Base-by-base conservation (phyloP, 2,329 filamentous ascomycete genomes). In the Anisogramma anomala region DNA sequence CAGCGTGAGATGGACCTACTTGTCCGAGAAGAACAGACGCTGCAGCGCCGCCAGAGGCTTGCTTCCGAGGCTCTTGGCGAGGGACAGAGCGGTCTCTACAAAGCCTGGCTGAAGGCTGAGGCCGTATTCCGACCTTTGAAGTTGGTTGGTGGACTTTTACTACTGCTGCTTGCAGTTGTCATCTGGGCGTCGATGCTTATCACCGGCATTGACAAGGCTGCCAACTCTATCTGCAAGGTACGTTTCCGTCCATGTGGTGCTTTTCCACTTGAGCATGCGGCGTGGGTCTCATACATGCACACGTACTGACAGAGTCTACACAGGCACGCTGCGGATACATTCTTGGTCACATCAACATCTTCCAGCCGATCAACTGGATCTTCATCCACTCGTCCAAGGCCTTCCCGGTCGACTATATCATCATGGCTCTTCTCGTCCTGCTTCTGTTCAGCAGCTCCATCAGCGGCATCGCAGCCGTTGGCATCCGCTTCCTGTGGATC, bases 401-500 rank as follows among this genome's bases (percentile, higher is more conserved):
- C 2, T 96, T 95, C 65, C 91, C 91, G 0, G 70, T 94, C 48
- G 91, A 98, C 66, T 96, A 96, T 58, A 66, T 91, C 23, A 71
- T 98, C 39, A 93, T 94, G 71, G 77, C 85, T 1, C 65, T 94
- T 1, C 65, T 98, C 7, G 77, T 93, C 0, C 66, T 96, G 1
- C 76, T 95, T 52, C 79, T 98, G 59, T 96, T 98, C 65, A 79
- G 75, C 62, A 82, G 84, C 54, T 88, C 87, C 8, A 80, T 98
- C 38, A 76, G 86, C 1, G 91, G 91, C 13, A 78, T 96, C 39
- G 84, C 87, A 3, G 75, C 78, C 1, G 75, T 95, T 43, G 91
- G 91, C 33, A 94, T 98, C 53, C 84, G 91, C 50, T 94, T 98
- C 70, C 74, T 98, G 39, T 98, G 91, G 91, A 71, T 98, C 52